These are phyloP conservation scores for Colletotrichum sp. DNA, from an alignment of 2,329 filamentous ascomycete genomes.

Conservation along the genomic window DNA sequence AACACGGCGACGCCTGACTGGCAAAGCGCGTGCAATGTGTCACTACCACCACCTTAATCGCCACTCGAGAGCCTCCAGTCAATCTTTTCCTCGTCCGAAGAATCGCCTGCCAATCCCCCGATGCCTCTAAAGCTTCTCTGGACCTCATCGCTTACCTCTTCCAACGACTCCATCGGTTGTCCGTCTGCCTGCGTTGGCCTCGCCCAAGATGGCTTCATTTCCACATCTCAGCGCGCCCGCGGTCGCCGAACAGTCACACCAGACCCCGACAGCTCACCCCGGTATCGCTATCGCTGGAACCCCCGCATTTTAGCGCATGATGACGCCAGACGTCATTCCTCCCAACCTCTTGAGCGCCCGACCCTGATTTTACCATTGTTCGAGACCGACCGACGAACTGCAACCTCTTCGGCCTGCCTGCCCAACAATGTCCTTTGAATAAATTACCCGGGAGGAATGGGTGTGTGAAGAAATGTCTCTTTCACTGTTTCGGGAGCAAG, in stretches of 20 bases:
- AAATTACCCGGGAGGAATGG: neutral
- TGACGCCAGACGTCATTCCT: slow-evolving; percentile 6
- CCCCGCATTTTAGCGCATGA: neutral
- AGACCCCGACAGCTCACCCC: neutral
- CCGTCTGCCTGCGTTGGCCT: neutral
- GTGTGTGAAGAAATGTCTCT: neutral
- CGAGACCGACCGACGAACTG: neutral
- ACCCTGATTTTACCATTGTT: neutral
- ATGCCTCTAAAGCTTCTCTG: slow-evolving; percentile 11
- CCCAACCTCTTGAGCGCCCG: neutral
- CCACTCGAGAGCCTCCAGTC: slow-evolving; percentile 13
- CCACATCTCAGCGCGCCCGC: neutral
- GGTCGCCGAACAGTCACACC: neutral
- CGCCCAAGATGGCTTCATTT: neutral
- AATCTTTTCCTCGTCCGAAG: slow-evolving; percentile 14
- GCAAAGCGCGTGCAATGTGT: neutral
- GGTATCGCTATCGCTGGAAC: neutral
- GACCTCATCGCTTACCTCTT: neutral
- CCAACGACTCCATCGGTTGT: neutral
- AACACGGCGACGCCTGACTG: neutral
- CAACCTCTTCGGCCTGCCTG: neutral
- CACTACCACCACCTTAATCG: neutral
- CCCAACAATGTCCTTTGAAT: neutral
- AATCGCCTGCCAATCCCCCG: neutral
- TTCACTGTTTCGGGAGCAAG: neutral